A percentile compares a stretch with the other conserved stretches of the same genome.
phyloP scores from a whole-genome alignment of 257 asterid species.

The Mitragyna speciosa region DNA sequence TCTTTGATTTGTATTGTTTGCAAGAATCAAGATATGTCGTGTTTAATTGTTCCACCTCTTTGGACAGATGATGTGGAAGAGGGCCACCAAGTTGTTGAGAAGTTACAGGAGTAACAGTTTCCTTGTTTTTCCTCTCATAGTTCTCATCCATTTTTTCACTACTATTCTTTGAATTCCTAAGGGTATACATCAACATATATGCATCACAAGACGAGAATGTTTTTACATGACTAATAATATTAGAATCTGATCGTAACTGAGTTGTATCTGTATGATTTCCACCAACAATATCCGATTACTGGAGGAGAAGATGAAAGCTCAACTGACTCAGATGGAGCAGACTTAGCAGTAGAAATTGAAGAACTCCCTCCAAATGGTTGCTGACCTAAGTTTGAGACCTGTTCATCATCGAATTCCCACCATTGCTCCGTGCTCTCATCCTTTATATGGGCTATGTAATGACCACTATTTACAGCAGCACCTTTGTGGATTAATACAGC shows the following conservation, averaged over 20 bases:
- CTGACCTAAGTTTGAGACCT: conserved; percentile 72
- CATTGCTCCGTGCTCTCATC: conserved; percentile 78
- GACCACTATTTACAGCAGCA: conserved; percentile 94
- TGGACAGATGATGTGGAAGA: conserved; percentile 67
- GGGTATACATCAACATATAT: conserved; percentile 91
- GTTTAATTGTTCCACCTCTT: conserved; percentile 64
- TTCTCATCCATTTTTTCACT: conserved; percentile 26
- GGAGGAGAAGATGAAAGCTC: conserved; percentile 46
- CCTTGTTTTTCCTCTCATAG: conserved; percentile 37
- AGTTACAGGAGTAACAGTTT: conserved; percentile 30
- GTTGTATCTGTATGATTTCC: conserved; percentile 39
- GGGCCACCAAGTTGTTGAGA: conserved; percentile 35
- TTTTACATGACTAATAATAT: conserved; percentile 43
- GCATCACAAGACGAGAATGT: conserved; percentile 89
- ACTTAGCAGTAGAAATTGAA: conserved; percentile 47
- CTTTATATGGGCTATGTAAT: conserved; percentile 87
- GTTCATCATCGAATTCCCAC: conserved; percentile 99
- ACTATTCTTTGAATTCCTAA: conserved; percentile 40
- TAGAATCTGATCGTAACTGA: conserved; percentile 39
- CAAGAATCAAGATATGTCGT: conserved; percentile 56
- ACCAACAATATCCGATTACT: conserved; percentile 33
- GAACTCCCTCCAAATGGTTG: conserved; percentile 68
- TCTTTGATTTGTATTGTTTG: conserved; percentile 63
- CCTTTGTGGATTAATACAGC: conserved; percentile 99
- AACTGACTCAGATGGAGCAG: conserved; percentile 43